A percentile compares a stretch with the other conserved stretches of the same genome.
Evolutionary conservation across 164 flowering plant genomes (phyloP).

Genomic region (Aristolochia fimbriata): DNA sequence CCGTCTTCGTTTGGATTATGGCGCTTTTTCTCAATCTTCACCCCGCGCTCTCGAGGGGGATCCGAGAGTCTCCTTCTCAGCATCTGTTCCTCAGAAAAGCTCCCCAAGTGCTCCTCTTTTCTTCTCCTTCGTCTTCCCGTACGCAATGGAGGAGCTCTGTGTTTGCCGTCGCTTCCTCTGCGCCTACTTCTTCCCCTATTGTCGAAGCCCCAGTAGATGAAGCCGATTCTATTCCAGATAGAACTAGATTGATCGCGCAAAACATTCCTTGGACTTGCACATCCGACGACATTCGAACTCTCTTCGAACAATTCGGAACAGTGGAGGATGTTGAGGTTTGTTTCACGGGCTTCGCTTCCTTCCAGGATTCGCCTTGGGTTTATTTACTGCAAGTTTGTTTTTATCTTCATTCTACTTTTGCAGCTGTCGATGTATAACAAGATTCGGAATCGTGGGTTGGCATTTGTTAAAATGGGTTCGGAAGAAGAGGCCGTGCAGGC

Average conservation of each 20-base stretch:
- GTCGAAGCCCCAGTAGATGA: constrained; percentile 10
- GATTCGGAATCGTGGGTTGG: constrained; percentile 66
- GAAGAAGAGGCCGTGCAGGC: constrained; percentile 72
- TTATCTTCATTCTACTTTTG: background rate
- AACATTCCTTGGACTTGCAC: constrained; percentile 74
- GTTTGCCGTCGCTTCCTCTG: background rate
- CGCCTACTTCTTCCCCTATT: constrained; percentile 2
- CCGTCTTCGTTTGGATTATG: constrained; percentile 4
- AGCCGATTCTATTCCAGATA: constrained; percentile 7
- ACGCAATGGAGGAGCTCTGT: background rate
- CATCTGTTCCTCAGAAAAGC: constrained; percentile 6
- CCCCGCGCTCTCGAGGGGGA: constrained; percentile 3
- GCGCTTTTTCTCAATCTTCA: constrained; percentile 23
- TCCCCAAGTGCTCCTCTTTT: constrained; percentile 6
- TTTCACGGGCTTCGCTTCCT: background rate
- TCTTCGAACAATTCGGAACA: constrained; percentile 62
- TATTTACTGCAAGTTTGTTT: background rate
- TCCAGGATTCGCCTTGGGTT: background rate
- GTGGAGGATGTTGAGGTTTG: constrained; percentile 60
- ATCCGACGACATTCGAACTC: constrained; percentile 43
- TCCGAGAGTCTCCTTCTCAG: background rate
- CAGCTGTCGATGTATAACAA: constrained; percentile 46
- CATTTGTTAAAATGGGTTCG: constrained; percentile 68
- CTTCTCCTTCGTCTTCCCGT: constrained; percentile 7
- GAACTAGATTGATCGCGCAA: constrained; percentile 52